Evolutionary conservation across 179 eudicot species (phyloP).

Genomic region (Beta lomatogona): DNA sequence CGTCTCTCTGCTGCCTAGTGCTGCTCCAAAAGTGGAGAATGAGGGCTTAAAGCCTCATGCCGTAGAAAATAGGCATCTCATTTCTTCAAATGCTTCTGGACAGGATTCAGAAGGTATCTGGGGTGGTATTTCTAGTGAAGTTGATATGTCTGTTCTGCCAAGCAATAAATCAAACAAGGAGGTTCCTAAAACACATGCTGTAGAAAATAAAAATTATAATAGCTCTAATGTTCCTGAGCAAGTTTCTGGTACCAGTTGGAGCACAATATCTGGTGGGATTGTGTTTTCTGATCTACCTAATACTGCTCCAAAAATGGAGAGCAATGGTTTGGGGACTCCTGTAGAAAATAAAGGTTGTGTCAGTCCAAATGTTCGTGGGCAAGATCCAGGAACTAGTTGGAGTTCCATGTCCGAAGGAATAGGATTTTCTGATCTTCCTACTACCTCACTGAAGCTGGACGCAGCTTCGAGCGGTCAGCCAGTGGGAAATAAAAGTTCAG

Average conservation of each 20-base stretch:
- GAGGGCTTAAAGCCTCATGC: constrained; percentile 9
- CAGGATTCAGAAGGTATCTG: constrained; percentile 20
- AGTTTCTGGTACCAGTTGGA: constrained; percentile 35
- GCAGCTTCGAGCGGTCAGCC: constrained; percentile 33
- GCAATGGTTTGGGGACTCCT: constrained; percentile 28
- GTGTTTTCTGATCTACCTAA: constrained; percentile 29
- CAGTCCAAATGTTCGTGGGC: constrained; percentile 29
- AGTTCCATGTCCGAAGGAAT: constrained; percentile 28
- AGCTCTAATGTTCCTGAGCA: constrained; percentile 23
- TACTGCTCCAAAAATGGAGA: constrained; percentile 23
- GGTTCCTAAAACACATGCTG: not conserved
- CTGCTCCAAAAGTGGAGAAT: constrained; percentile 13
- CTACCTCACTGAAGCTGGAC: constrained; percentile 25
- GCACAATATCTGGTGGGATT: constrained; percentile 27
- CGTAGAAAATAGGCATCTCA: constrained; percentile 4
- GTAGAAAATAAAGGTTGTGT: constrained; percentile 28
- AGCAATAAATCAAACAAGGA: constrained; percentile 4
- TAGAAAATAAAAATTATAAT: constrained; percentile 13
- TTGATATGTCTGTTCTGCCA: constrained; percentile 6
- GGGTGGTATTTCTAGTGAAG: constrained; percentile 20
- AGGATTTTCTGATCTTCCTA: constrained; percentile 26
- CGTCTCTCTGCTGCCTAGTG: constrained; percentile 29
- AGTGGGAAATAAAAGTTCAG: constrained; percentile 38
- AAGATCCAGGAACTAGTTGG: constrained; percentile 35
- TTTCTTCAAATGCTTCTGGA: constrained; percentile 20